phyloP scores from a whole-genome alignment of 2,329 filamentous ascomycete species.

The Teratosphaeria gauchensis region DNA sequence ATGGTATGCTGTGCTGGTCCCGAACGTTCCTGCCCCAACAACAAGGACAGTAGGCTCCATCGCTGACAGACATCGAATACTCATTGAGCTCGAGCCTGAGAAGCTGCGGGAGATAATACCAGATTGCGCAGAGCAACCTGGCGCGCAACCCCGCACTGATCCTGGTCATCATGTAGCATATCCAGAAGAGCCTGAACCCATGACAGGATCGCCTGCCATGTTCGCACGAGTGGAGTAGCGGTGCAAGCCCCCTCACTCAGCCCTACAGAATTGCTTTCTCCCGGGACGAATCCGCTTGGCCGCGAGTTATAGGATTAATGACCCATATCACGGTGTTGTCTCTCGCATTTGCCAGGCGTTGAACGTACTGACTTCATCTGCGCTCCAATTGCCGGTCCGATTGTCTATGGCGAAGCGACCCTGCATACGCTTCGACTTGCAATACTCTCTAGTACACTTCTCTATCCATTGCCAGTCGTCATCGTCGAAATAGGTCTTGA shows the following conservation, averaged over 20 bases:
- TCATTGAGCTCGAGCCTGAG: neutral
- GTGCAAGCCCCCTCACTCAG: neutral
- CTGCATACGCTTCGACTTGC: neutral
- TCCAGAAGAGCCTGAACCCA: neutral
- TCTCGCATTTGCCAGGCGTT: neutral
- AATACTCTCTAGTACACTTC: neutral
- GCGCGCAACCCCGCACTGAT: neutral
- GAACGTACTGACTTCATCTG: neutral
- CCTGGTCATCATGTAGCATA: neutral
- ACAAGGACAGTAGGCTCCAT: neutral
- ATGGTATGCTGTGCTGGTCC: neutral
- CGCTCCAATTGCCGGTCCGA: neutral
- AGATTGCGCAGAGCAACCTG: neutral
- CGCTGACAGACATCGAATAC: neutral
- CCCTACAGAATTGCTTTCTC: neutral
- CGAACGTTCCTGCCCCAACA: neutral
- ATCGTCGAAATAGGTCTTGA: neutral
- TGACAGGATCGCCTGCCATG: neutral
- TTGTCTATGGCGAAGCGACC: neutral
- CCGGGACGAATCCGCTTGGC: neutral
- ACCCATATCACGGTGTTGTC: neutral
- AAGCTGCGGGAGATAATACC: neutral
- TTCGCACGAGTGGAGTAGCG: neutral
- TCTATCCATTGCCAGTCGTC: neutral
- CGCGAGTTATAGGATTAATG: neutral